Base-by-base conservation (phyloP, 2,329 filamentous ascomycete species). In the Sporothrix luriei region DNA sequence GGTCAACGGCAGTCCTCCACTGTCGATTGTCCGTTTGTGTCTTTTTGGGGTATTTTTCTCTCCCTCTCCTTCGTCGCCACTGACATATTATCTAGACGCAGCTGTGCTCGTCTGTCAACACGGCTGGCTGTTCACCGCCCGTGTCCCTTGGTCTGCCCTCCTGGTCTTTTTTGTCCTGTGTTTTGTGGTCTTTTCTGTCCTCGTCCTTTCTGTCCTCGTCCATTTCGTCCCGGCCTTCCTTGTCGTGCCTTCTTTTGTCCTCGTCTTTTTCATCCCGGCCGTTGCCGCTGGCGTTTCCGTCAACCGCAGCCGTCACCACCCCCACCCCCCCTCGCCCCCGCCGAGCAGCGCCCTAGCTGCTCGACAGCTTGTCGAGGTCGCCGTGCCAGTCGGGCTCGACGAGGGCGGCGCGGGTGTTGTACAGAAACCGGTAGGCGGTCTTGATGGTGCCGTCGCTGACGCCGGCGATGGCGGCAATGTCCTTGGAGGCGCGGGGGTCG, bases 401-500 rank as follows among this genome's bases (percentile, higher is more conserved):
- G 19, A 99, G 81, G 72, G 87, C 84, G 69, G 94, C 89, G 66
- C 89, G 87, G 64, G 90, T 89, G 21, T 85, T 84, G 78, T 94
- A 94, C 64, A 99, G 84, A 76, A 91, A 89, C 78, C 95, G 95
- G 83, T 98, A 99, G 0, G 94, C 94, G 33, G 92, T 96, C 76
- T 96, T 94, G 75, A 99, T 97, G 0, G 95, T 99, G 69, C 95
- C 94, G 77, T 99, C 96, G 78, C 93, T 97, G 38, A 99, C 95
- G 73, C 93, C 92, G 0, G 92, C 93, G 21, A 95, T 90, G 29
- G 81, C 80, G 5, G 93, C 91, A 75, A 99, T 97, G 72, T 96
- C 91, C 79, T 94, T 94, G n/a, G 93, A 91, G 7, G 87, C 84
- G 76, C 91, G 91, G 24, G 88, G 84, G 74, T 95, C 87, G 69